phyloP scores from a whole-genome alignment of 2,329 filamentous ascomycete species.

The Aspergillus tanneri region DNA sequence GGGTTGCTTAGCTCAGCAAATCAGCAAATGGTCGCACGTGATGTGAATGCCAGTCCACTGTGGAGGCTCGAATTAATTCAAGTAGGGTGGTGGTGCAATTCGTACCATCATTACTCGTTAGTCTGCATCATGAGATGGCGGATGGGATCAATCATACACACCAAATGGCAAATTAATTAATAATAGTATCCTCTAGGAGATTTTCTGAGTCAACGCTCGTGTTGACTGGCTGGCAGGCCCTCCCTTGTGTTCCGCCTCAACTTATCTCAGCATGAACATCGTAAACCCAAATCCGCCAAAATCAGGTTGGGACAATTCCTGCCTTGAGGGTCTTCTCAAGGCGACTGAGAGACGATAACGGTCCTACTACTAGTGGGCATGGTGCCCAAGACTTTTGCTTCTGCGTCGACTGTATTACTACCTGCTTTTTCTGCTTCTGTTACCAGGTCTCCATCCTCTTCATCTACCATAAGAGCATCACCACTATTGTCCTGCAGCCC shows the following conservation, averaged over 20 bases:
- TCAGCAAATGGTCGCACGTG: too few species aligned
- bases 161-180: too few species aligned
- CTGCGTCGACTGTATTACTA: slow-evolving; percentile 24
- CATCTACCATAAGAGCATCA: slow-evolving; percentile 2
- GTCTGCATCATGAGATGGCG: too few species aligned
- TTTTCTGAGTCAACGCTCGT: not conserved
- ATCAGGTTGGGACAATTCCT: not conserved
- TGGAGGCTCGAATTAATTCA: too few species aligned
- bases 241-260: not conserved
- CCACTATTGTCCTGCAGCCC: slow-evolving; percentile 13
- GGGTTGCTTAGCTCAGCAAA: too few species aligned
- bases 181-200: too few species aligned
- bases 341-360: not conserved
- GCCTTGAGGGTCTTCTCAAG: not conserved
- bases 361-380: slow-evolving; percentile 27
- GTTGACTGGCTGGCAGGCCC: not conserved
- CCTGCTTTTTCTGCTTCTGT: slow-evolving; percentile 12
- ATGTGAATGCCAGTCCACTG: too few species aligned
- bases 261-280: not conserved
- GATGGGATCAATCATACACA: too few species aligned
- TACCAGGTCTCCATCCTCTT: slow-evolving; percentile 8
- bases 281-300: not conserved
- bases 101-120: too few species aligned
- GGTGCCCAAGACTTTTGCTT: slow-evolving; percentile 33
- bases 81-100: too few species aligned